These are phyloP conservation scores for Pseudisothecium myosuroides DNA, from an alignment of 225 moss, liverwort and hornwort genomes.

Conservation along the genomic window DNA sequence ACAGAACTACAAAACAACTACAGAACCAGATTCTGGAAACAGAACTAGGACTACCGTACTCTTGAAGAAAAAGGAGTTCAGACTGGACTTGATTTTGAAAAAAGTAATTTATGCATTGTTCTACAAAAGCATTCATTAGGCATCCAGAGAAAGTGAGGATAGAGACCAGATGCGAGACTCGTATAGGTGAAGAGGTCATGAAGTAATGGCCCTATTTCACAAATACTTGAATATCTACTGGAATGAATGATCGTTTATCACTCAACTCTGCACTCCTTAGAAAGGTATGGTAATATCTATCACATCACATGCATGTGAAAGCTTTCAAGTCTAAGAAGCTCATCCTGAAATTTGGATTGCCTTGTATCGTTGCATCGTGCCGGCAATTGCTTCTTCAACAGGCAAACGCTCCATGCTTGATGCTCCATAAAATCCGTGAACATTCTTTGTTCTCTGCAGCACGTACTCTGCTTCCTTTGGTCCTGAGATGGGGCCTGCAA, in stretches of 20 bases:
- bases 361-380: slow-evolving; percentile 83
- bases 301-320: background rate
- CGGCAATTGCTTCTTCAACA: slow-evolving; percentile 79
- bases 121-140: background rate
- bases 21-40: background rate
- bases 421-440: slow-evolving; percentile 95
- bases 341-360: slow-evolving; percentile 64
- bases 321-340: background rate
- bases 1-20: background rate
- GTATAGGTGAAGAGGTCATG: background rate
- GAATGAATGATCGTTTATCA: background rate
- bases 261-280: background rate
- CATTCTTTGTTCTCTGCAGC: slow-evolving; percentile 64
- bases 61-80: background rate
- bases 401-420: slow-evolving; percentile 96
- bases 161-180: background rate
- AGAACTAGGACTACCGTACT: background rate
- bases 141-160: background rate
- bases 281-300: background rate
- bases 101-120: background rate
- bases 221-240: background rate
- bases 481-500: slow-evolving; percentile 82
- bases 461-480: slow-evolving; percentile 85
- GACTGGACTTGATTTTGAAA: background rate
- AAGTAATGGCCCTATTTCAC: background rate